A percentile compares a stretch with the other conserved stretches of the same genome.
phyloP scores from a whole-genome alignment of 345 rosid species.

The Xanthoceras sorbifolium region DNA sequence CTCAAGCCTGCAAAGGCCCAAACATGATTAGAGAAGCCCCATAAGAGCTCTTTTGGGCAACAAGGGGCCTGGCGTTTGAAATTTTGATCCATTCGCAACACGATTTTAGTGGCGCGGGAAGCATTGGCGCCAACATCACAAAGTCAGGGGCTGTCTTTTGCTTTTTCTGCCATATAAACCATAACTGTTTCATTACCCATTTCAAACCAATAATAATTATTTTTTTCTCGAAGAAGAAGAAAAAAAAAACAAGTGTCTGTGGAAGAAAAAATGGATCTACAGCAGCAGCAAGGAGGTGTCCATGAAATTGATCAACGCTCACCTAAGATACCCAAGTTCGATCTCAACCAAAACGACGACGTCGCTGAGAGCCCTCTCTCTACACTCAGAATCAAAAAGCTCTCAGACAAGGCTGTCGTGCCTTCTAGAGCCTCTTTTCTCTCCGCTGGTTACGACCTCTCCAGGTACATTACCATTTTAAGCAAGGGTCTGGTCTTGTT shows the following conservation, averaged over 20 bases:
- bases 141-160: constrained; percentile 37
- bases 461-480: constrained; percentile 28
- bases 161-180: constrained; percentile 16
- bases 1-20: neutral
- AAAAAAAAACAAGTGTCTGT: too few relatives aligned
- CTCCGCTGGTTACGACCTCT: constrained; percentile 48
- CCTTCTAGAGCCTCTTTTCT: constrained; percentile 46
- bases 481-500: neutral
- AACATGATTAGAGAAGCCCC: too few relatives aligned
- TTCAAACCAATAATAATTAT: neutral
- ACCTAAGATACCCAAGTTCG: constrained; percentile 50
- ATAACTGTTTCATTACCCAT: neutral
- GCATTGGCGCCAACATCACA: constrained; percentile 38
- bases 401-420: constrained; percentile 46
- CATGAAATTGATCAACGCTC: constrained; percentile 35
- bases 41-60: neutral
- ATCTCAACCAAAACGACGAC: constrained; percentile 23
- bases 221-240: too few relatives aligned
- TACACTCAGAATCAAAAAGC: constrained; percentile 40
- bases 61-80: neutral
- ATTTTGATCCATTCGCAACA: neutral
- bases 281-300: neutral
- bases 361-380: neutral
- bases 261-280: neutral
- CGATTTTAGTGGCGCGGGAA: constrained; percentile 29